Percentiles rank a stretch among this genome's conserved stretches.
Evolutionary conservation across 306 rosid species (phyloP).

Genomic region (Clitoria ternatea): DNA sequence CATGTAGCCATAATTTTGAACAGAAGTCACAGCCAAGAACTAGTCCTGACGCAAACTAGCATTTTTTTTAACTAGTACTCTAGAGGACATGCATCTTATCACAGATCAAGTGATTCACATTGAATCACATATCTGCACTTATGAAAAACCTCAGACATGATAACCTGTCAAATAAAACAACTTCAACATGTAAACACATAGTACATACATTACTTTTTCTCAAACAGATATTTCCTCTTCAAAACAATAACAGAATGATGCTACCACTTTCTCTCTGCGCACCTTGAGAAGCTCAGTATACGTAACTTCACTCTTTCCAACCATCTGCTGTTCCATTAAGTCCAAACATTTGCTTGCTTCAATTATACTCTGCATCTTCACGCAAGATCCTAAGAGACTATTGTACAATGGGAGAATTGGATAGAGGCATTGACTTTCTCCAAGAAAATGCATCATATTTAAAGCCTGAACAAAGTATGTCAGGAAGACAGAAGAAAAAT

Average conservation of each 20-base stretch:
- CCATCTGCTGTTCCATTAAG: conserved; percentile 64
- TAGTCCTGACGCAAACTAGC: background rate
- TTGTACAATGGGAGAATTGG: conserved; percentile 50
- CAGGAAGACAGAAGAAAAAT: conserved; percentile 21
- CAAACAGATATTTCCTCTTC: conserved; percentile 8
- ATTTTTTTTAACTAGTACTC: background rate
- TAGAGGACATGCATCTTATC: background rate
- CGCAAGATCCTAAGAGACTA: conserved; percentile 52
- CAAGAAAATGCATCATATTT: conserved; percentile 50
- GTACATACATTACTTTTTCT: background rate
- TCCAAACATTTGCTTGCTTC: conserved; percentile 73
- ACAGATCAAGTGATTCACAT: background rate
- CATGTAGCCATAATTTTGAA: background rate
- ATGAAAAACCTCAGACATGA: conserved; percentile 7
- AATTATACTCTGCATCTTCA: conserved; percentile 32
- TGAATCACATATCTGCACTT: background rate
- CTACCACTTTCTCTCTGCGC: conserved; percentile 18
- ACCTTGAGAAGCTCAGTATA: conserved; percentile 78
- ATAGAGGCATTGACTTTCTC: conserved; percentile 43
- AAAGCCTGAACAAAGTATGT: conserved; percentile 55
- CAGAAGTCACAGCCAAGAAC: background rate
- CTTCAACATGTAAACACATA: background rate
- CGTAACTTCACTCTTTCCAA: conserved; percentile 74
- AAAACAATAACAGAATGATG: conserved; percentile 21
- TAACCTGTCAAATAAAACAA: conserved; percentile 4